These are phyloP conservation scores for Saccharomycopsis amapae DNA, from an alignment of 805 yeast species.

Conservation along the genomic window DNA sequence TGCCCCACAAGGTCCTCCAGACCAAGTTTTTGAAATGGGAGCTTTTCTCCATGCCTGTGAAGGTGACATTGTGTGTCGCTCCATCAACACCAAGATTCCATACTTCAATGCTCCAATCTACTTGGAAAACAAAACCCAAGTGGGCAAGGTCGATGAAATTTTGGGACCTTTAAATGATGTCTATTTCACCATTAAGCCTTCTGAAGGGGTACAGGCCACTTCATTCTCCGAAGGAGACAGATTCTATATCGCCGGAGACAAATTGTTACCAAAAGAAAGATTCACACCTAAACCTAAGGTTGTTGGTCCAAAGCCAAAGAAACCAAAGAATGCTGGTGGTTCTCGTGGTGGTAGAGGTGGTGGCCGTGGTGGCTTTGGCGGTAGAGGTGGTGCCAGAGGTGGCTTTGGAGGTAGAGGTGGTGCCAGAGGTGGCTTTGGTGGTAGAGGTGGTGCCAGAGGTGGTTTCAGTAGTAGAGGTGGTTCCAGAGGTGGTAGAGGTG, in stretches of 20 bases:
- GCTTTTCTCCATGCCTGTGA: constrained; percentile 86
- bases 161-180: constrained; percentile 97
- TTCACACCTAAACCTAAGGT: constrained; percentile 94
- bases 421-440: constrained; percentile 28
- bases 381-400: constrained; percentile 30
- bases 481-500: constrained; percentile 34
- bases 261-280: constrained; percentile 90
- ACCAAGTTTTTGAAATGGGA: constrained; percentile 91
- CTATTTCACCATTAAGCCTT: constrained; percentile 92
- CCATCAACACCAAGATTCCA: constrained; percentile 80
- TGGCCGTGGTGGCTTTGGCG: constrained; percentile 42
- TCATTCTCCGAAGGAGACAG: constrained; percentile 95
- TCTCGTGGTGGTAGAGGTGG: constrained; percentile 39
- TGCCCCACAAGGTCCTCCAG: constrained; percentile 92
- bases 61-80: constrained; percentile 94
- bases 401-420: constrained; percentile 34
- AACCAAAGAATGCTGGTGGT: constrained; percentile 52
- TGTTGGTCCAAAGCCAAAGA: constrained; percentile 68
- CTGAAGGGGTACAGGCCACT: constrained; percentile 91
- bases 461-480: constrained; percentile 36
- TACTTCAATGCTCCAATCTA: constrained; percentile 98
- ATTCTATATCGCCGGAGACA: constrained; percentile 92
- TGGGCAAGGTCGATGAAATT: constrained; percentile 97
- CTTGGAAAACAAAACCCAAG: constrained; percentile 89
- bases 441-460: constrained; percentile 31